Conservation (phyloP, 2,329 filamentous ascomycete species). For the Scedosporium boydii region DNA sequence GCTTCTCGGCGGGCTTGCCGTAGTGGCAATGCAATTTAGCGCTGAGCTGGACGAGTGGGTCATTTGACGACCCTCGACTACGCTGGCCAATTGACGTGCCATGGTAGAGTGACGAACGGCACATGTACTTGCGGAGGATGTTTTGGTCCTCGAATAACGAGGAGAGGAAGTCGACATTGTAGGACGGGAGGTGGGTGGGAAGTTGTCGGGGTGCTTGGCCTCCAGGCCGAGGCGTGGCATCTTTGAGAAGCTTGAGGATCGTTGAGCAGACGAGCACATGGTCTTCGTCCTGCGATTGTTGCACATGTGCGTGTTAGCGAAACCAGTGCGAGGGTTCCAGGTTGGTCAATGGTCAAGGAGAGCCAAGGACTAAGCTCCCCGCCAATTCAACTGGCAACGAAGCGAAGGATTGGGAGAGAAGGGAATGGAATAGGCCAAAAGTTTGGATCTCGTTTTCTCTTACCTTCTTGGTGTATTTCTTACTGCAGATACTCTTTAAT, state of each 20-base stretch:
- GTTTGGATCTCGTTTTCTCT: constrained; percentile 5
- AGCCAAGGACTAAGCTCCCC: neutral
- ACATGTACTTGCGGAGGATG: constrained; percentile 52
- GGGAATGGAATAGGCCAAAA: neutral
- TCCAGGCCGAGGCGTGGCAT: constrained; percentile 25
- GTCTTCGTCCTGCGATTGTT: constrained; percentile 21
- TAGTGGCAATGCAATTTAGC: constrained; percentile 63
- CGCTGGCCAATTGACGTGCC: constrained; percentile 19
- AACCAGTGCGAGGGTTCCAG: neutral
- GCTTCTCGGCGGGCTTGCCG: constrained; percentile 44
- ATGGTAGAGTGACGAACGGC: constrained; percentile 53
- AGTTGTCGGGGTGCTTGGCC: constrained; percentile 19
- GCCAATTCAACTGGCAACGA: neutral
- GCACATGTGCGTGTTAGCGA: neutral
- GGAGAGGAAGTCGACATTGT: constrained; percentile 34
- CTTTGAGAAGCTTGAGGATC: constrained; percentile 34
- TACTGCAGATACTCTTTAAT: constrained; percentile 31
- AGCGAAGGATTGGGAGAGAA: neutral
- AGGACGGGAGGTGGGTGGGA: constrained; percentile 33
- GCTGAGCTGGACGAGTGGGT: constrained; percentile 46
- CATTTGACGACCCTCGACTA: constrained; percentile 20
- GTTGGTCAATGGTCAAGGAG: too few species aligned
- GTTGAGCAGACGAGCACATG: constrained; percentile 37
- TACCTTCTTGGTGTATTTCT: constrained; percentile 27
- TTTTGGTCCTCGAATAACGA: constrained; percentile 33